phyloP scores from a whole-genome alignment of 192 early-diverging fungal species.

The Obelidium mucronatum region DNA sequence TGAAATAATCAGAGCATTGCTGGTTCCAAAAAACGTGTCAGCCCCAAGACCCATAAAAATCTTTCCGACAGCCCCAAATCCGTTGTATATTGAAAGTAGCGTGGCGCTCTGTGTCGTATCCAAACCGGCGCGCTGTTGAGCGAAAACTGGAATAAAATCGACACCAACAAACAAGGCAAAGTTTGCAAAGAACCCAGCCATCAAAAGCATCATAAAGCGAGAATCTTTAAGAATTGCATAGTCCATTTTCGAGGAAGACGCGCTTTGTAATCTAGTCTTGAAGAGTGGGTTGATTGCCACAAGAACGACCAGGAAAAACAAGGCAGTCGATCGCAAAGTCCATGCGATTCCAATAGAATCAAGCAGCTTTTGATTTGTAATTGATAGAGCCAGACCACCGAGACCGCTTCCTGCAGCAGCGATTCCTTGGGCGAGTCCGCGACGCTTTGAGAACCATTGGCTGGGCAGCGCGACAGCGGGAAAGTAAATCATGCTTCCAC shows the following conservation, averaged over 20 bases:
- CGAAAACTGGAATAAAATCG: conserved; percentile 3
- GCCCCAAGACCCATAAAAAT: conserved; percentile 70
- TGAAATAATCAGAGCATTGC: conserved; percentile 66
- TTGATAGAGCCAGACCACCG: conserved; percentile 74
- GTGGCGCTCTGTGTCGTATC: neutral
- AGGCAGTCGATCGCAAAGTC: conserved; percentile 69
- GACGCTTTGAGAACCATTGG: conserved; percentile 74
- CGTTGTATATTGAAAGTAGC: conserved; percentile 67
- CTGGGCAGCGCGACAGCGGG: conserved; percentile 69
- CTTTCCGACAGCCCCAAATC: conserved; percentile 67
- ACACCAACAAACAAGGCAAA: conserved; percentile 24
- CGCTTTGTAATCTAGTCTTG: conserved; percentile 16
- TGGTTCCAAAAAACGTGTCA: conserved; percentile 63
- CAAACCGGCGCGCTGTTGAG: neutral
- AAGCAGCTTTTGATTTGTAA: conserved; percentile 66
- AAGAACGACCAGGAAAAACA: conserved; percentile 48
- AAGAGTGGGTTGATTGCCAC: conserved; percentile 20
- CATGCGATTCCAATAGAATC: conserved; percentile 63
- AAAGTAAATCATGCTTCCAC: conserved; percentile 68
- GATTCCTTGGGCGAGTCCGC: conserved; percentile 75
- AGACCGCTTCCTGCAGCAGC: conserved; percentile 77
- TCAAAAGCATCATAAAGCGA: conserved; percentile 17
- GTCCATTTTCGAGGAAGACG: conserved; percentile 22
- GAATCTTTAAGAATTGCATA: conserved; percentile 28
- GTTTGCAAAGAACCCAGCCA: conserved; percentile 49